phyloP scores from a whole-genome alignment of 345 rosid genomes.

The Syzygium aromaticum region DNA sequence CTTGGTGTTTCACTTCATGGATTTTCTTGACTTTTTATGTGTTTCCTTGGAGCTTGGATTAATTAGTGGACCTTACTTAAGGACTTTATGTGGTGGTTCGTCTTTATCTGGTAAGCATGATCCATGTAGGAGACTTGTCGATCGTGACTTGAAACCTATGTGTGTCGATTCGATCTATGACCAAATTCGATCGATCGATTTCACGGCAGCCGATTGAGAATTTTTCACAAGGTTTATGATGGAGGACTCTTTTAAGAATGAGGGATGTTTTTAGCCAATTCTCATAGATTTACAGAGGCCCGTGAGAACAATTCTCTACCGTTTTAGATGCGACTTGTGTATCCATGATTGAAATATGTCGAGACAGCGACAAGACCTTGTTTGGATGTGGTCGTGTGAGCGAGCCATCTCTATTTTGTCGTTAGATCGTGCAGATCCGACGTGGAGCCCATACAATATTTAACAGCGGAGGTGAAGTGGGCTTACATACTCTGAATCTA shows the following conservation, averaged over 20 bases:
- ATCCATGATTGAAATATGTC: neutral
- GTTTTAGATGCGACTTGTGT: fast-evolving
- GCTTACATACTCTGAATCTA: fast-evolving
- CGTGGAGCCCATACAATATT: fast-evolving
- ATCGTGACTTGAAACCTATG: neutral
- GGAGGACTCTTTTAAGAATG: neutral
- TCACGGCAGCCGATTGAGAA: neutral
- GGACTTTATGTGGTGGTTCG: neutral
- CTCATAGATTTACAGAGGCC: neutral
- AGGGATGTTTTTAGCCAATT: neutral
- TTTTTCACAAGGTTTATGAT: neutral
- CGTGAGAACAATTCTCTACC: neutral
- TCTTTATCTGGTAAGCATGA: neutral
- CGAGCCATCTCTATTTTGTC: neutral
- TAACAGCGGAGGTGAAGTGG: fast-evolving
- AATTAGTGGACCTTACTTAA: neutral
- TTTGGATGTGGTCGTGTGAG: fast-evolving
- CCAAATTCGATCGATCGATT: neutral
- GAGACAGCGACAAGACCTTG: neutral
- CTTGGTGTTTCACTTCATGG: neutral
- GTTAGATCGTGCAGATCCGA: fast-evolving
- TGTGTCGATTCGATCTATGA: neutral
- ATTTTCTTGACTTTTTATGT: neutral
- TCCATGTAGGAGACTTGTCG: neutral
- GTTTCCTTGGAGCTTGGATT: neutral